Evolutionary conservation across 108 stramenopile genomes (phyloP).

Genomic region (Cyclotella atomus): DNA sequence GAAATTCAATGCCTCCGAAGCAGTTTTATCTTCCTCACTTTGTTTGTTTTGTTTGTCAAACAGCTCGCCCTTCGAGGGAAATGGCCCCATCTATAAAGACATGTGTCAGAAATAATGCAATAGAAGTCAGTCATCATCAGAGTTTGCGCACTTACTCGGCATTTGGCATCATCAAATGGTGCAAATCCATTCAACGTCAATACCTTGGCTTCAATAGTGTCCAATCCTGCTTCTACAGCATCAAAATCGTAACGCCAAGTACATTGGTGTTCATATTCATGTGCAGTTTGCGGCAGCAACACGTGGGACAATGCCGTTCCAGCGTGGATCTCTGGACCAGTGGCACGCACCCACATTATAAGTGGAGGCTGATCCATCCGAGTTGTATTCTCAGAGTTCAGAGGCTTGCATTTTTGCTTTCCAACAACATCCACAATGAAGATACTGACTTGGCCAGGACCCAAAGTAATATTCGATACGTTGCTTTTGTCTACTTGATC

Average conservation of each 20-base stretch:
- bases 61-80: not conserved
- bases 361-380: constrained; percentile 37
- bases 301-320: constrained; percentile 32
- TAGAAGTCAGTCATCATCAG: too few species aligned
- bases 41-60: not conserved
- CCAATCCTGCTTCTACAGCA: not conserved
- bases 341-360: constrained; percentile 58
- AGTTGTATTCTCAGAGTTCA: not conserved
- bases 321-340: constrained; percentile 27
- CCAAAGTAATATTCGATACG: not conserved
- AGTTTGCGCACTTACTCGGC: too few species aligned
- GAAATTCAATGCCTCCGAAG: not conserved
- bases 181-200: constrained; percentile 38
- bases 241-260: not conserved
- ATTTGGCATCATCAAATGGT: not conserved
- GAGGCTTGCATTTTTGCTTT: constrained; percentile 11
- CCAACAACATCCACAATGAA: constrained; percentile 31
- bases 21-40: not conserved
- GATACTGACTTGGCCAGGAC: constrained; percentile 9
- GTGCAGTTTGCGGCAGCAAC: constrained; percentile 6
- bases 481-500: not conserved
- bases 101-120: too few species aligned
- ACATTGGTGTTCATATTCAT: constrained; percentile 1
- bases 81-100: not conserved
- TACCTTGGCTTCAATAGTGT: constrained; percentile 39